Evolutionary conservation across 352 stramenopile species (phyloP), one percentile per base, ranked within the genome.

Genomic region (Globisporangium polare): DNA sequence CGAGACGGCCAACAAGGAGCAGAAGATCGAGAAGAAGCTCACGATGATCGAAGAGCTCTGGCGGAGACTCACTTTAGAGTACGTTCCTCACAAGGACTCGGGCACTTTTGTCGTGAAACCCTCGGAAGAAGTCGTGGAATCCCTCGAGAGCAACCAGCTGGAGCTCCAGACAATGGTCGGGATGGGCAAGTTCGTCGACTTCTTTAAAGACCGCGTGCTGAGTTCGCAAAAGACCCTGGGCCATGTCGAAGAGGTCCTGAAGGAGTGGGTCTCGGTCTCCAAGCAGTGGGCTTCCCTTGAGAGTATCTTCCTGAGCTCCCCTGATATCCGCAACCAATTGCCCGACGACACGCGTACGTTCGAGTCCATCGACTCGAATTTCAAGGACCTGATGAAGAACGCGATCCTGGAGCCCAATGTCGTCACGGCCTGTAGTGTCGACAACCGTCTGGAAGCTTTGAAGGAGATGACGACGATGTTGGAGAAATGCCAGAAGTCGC

Each of bases 171-270:
- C 87, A 0, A 96, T 96, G 86, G 85, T 94, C 6, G 84, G 83
- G 0, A 96, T 96, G 86, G 87, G 87, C n/a, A 96, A 96, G 56
- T 96, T 96, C 45, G 87, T 96, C 33, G 87, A 94, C 39, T 94
- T 95, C 57, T 96, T 96, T 62, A 94, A 94, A 61, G 84, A 96
- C 43, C 77, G 86, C 10, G 87, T 96, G 4, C 35, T 93, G 9
- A 70, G 71, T 3, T 92, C 78, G 0, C 87, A 96, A 51, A 92
- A 93, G 63, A 89, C 80, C 7, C 65, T 96, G 0, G 87, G 87
- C 0, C 83, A 96, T 41, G 86, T 95, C 9, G 86, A 96, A 60
- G 86, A 95, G 53, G 84, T 94, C 15, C 60, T 96, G 12, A 95
- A 94, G 51, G 86, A 95, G 60, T 96, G 87, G 87, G 83, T 94